phyloP scores from a whole-genome alignment of 2,329 filamentous ascomycete species.

The Stagonosporopsis vannaccii region DNA sequence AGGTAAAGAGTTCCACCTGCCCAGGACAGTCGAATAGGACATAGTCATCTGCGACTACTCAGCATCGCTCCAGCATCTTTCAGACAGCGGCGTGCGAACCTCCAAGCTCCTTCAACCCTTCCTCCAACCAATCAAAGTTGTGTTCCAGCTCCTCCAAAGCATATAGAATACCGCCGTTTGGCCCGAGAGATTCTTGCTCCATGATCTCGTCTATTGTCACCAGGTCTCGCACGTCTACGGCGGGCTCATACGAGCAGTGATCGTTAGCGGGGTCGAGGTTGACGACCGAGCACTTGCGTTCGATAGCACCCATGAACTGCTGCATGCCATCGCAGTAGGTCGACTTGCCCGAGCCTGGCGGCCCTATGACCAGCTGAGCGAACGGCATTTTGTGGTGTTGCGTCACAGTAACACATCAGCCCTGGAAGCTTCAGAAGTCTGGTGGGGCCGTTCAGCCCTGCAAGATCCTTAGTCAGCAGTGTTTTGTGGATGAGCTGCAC shows the following conservation, averaged over 20 bases:
- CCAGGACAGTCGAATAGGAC: slow-evolving; percentile 95
- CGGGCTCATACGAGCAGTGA: slow-evolving; percentile 84
- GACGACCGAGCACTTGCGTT: slow-evolving; percentile 90
- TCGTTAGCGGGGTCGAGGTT: slow-evolving; percentile 99
- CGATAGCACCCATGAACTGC: slow-evolving; percentile 96
- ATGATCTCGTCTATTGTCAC: slow-evolving; percentile 95
- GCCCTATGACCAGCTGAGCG: slow-evolving; percentile 88
- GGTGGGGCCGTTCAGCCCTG: slow-evolving; percentile 16
- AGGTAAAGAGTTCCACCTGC: slow-evolving; percentile 96
- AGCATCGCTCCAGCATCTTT: slow-evolving; percentile 13
- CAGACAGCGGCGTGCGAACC: slow-evolving; percentile 48
- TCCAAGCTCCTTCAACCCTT: slow-evolving; percentile 77
- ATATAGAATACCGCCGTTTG: slow-evolving; percentile 91
- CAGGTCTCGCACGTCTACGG: slow-evolving; percentile 87
- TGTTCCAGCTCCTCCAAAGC: slow-evolving; percentile 94
- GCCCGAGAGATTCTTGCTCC: slow-evolving; percentile 86
- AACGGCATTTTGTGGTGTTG: slow-evolving; percentile 59
- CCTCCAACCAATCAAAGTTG: slow-evolving; percentile 91
- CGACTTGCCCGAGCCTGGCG: slow-evolving; percentile 93
- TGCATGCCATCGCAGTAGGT: slow-evolving; percentile 99
- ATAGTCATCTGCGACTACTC: slow-evolving; percentile 73
- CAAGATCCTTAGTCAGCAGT: slow-evolving; percentile 11
- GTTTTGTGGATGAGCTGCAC: slow-evolving; percentile 23
- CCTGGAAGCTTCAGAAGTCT: slow-evolving; percentile 1
- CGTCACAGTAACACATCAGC: background rate